Base-by-base conservation (phyloP, 352 stramenopile genomes). In the Globisporangium cederbergense region DNA sequence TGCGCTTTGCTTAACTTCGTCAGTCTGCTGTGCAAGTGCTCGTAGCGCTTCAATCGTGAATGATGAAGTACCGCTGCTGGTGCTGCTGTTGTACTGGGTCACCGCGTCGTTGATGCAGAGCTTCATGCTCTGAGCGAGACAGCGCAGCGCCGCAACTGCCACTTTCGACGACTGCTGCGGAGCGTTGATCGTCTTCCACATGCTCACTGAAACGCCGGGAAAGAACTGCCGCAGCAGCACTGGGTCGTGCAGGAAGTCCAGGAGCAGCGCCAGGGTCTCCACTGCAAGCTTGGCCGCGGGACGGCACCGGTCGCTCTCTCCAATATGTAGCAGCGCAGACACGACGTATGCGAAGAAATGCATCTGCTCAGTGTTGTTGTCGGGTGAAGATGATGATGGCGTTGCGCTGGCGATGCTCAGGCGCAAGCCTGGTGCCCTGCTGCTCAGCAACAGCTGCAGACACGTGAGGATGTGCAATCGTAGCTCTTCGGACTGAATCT, bases 291-390 rank as follows among this genome's bases (percentile, higher is more conserved):
- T 56, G 16, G 77, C 77, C 22, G 71, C 73, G 2, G 79, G 64
- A 1, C 77, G 74, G 64, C 74, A 88, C 0, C 72, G 64, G 62
- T 88, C 81, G 25, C 70, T 72, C 60, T 89, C 65, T 13, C 75
- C 78, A 25, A 92, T 69, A 58, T 91, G 75, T 49, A 94, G 62
- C 25, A 92, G 58, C 54, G 76, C 70, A 8, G 78, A 80, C 11
- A 94, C 72, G 4, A 83, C 34, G 57, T 91, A 94, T 32, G 83
- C 83, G 56, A 92, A 75, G 42, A 94, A 90, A 61, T 94, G 72
- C 13, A 77, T 71, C 18, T 80, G 68, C 32, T 90, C 74, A 10
- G 67, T 58, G 7, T 11, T 18, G n/a, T 22, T 30, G 28, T 14
- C 36, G 18, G n/a, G 25, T 28, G 25, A 28, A 28, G 25, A 34